A percentile compares a stretch with the other conserved stretches of the same genome.
These are phyloP conservation scores for Pilaira anomala DNA, from an alignment of 192 early-diverging fungal genomes.

Conservation along the genomic window DNA sequence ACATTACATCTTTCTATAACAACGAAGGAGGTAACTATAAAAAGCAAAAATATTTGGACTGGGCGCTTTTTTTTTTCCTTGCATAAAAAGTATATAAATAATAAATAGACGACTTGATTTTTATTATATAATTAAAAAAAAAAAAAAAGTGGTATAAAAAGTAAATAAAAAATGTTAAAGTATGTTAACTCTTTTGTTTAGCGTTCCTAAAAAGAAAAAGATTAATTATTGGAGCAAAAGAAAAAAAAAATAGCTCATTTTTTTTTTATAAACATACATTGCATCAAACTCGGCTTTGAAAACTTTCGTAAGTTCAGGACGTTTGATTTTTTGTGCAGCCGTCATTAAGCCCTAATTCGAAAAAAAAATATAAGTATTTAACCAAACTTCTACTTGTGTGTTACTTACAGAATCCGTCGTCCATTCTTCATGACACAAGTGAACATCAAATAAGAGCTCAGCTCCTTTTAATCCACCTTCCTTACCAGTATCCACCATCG, in stretches of 20 bases:
- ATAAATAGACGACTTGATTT: too few relatives aligned
- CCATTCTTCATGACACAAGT: conserved; percentile 77
- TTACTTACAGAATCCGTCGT: conserved; percentile 75
- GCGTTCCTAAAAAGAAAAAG: conserved; percentile 3
- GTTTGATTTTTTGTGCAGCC: conserved; percentile 86
- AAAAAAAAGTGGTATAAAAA: conserved; percentile 8
- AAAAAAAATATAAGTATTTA: background rate
- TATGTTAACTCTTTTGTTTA: conserved; percentile 12
- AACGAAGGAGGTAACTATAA: too few relatives aligned
- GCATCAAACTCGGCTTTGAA: conserved; percentile 59
- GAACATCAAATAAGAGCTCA: conserved; percentile 68
- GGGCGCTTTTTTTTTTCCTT: too few relatives aligned
- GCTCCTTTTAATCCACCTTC: conserved; percentile 61
- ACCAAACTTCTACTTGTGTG: conserved; percentile 11
- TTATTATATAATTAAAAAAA: too few relatives aligned
- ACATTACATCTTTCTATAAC: too few relatives aligned
- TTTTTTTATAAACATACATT: conserved; percentile 34
- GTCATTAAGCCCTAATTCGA: conserved; percentile 62
- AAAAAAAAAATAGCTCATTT: background rate
- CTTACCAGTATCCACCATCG: conserved; percentile 55
- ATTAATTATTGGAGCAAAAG: too few relatives aligned
- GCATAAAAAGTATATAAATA: too few relatives aligned
- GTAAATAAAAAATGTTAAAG: background rate
- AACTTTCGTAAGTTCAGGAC: conserved; percentile 65
- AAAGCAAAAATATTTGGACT: too few relatives aligned